These are phyloP conservation scores for Colletotrichum viniferum DNA, from an alignment of 2,329 filamentous ascomycete genomes.

Conservation along the genomic window DNA sequence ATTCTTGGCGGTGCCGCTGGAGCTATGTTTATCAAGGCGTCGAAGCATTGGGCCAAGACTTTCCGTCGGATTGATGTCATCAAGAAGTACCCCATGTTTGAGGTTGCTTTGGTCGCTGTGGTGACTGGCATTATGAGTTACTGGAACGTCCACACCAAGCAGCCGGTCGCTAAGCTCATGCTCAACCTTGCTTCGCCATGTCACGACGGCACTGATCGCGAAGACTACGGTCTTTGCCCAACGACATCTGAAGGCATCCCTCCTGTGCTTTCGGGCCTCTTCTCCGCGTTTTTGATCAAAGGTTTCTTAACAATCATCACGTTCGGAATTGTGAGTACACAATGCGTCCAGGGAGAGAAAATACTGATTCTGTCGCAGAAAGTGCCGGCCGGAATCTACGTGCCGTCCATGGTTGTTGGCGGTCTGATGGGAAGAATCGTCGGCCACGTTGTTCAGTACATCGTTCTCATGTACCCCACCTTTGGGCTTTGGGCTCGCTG, in stretches of 20 bases:
- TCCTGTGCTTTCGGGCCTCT: conserved; percentile 71
- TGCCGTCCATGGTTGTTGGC: conserved; percentile 98
- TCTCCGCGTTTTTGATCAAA: conserved; percentile 86
- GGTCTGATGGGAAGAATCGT: conserved; percentile 88
- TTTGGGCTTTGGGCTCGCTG: conserved; percentile 79
- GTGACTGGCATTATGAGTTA: conserved; percentile 86
- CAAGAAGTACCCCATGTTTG: conserved; percentile 82
- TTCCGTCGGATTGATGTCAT: conserved; percentile 83
- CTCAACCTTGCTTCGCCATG: conserved; percentile 92
- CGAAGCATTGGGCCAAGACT: conserved; percentile 83
- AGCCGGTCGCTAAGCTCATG: conserved; percentile 88
- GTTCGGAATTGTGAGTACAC: conserved; percentile 72
- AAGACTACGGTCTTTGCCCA: conserved; percentile 79
- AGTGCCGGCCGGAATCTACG: conserved; percentile 95
- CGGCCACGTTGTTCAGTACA: conserved; percentile 83
- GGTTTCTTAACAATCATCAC: conserved; percentile 86
- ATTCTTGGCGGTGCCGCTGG: conserved; percentile 83
- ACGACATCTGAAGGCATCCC: conserved; percentile 76
- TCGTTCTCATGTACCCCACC: conserved; percentile 75
- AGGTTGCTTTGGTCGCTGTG: conserved; percentile 86
- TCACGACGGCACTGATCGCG: conserved; percentile 65
- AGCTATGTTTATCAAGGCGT: conserved; percentile 96
- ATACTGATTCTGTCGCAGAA: conserved; percentile 56
- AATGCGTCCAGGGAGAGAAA: too few species aligned
- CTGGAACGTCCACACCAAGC: conserved; percentile 90